Conservation (phyloP, 257 asterid species). For the Nicotiana paniculata region DNA sequence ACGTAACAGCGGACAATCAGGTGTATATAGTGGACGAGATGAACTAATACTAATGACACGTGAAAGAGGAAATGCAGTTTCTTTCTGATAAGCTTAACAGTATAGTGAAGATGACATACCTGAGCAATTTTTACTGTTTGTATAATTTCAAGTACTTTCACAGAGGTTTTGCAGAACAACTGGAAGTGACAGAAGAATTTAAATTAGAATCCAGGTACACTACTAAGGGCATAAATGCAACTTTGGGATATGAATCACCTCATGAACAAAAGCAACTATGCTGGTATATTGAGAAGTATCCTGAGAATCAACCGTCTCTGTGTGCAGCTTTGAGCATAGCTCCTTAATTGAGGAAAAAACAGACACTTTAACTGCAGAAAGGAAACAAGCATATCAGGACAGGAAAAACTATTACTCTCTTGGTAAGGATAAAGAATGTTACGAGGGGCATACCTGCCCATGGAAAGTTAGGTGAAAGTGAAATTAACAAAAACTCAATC, state of each 20-base stretch:
- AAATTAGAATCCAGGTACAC: constrained; percentile 19
- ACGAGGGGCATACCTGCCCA: constrained; percentile 65
- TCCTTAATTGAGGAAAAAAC: constrained; percentile 64
- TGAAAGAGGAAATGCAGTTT: background rate
- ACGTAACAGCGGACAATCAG: background rate
- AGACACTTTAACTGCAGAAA: constrained; percentile 59
- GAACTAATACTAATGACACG: background rate
- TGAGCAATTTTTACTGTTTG: constrained; percentile 76
- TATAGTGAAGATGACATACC: constrained; percentile 31
- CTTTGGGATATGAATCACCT: constrained; percentile 39
- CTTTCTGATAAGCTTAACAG: background rate
- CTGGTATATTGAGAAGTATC: constrained; percentile 29
- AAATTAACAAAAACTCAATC: constrained; percentile 43
- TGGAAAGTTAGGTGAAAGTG: constrained; percentile 62
- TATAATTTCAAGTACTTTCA: constrained; percentile 60
- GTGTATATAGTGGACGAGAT: background rate
- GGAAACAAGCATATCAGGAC: constrained; percentile 9
- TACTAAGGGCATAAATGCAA: constrained; percentile 2
- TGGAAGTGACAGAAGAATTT: constrained; percentile 24
- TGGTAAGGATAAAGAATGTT: background rate
- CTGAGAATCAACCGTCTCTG: constrained; percentile 19
- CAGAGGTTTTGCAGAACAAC: constrained; percentile 52
- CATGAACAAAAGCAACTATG: constrained; percentile 37
- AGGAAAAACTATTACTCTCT: constrained; percentile 2
- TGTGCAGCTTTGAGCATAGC: constrained; percentile 56